Percentiles rank a stretch among this genome's conserved stretches.
These are phyloP conservation scores for Agaricus blazei DNA, from an alignment of 768 basidiomycete genomes.

Conservation along the genomic window DNA sequence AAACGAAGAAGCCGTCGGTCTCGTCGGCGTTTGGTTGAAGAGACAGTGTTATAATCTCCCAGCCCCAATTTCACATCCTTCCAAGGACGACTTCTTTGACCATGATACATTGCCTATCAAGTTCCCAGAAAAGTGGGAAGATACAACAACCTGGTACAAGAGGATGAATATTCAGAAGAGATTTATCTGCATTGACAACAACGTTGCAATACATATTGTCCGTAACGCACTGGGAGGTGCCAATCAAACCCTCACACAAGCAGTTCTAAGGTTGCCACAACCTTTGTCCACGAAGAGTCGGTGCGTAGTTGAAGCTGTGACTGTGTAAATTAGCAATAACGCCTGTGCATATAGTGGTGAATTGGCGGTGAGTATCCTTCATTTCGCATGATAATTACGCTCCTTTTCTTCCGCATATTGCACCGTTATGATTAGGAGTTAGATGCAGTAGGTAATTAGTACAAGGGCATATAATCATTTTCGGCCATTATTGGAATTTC, in stretches of 20 bases:
- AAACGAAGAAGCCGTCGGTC: constrained; percentile 49
- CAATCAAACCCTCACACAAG: constrained; percentile 30
- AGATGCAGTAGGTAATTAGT: background rate
- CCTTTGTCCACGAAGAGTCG: constrained; percentile 1
- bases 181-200: constrained; percentile 36
- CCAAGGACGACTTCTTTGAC: constrained; percentile 12
- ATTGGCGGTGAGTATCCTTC: constrained; percentile 1
- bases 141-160: constrained; percentile 30
- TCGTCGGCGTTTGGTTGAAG: constrained; percentile 44
- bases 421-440: too few relatives aligned
- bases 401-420: background rate
- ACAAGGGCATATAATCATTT: background rate
- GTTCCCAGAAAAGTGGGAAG: constrained; percentile 14
- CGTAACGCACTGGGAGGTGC: constrained; percentile 49
- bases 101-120: constrained; percentile 23
- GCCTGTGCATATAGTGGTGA: constrained; percentile 8
- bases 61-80: background rate
- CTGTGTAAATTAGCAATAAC: background rate
- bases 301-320: background rate
- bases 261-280: constrained; percentile 22
- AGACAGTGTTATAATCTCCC: constrained; percentile 4
- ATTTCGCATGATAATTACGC: background rate
- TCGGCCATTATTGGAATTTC: too few relatives aligned
- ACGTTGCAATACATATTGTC: constrained; percentile 40
- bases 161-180: constrained; percentile 32